These are phyloP conservation scores for Plantago coronopus DNA, from an alignment of 305 asterid species.

Conservation along the genomic window DNA sequence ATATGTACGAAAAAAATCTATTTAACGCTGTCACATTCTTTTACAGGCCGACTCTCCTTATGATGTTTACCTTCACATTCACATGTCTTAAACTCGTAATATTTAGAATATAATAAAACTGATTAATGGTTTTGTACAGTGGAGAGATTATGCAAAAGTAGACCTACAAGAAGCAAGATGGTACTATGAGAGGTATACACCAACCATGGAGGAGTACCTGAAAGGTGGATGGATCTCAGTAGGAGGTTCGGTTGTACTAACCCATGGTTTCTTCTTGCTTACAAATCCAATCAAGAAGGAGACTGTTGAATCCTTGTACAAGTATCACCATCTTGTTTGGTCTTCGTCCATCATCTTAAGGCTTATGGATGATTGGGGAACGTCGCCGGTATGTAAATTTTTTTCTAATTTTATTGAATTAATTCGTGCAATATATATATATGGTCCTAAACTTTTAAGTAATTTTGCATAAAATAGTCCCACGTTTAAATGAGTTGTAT, in stretches of 20 bases:
- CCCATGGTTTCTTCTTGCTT: too few relatives aligned
- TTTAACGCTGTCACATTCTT: too few relatives aligned
- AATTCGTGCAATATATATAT: too few relatives aligned
- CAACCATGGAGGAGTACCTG: conserved; percentile 41
- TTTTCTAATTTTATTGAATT: too few relatives aligned
- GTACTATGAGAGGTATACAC: conserved; percentile 36
- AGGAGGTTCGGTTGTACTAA: conserved; percentile 25
- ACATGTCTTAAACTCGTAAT: too few relatives aligned
- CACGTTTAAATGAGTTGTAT: too few relatives aligned
- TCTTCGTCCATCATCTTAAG: conserved; percentile 25
- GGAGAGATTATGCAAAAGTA: conserved; percentile 35
- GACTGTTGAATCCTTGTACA: conserved; percentile 24
- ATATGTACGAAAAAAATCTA: too few relatives aligned
- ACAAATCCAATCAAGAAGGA: conserved; percentile 28
- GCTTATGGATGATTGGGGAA: conserved; percentile 33
- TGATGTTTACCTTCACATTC: too few relatives aligned
- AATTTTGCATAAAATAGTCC: too few relatives aligned
- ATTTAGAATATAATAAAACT: too few relatives aligned
- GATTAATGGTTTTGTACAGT: conserved; percentile 35
- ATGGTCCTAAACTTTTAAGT: too few relatives aligned
- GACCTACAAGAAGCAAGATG: conserved; percentile 43
- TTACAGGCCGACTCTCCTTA: too few relatives aligned
- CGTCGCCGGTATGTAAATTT: conserved; percentile 33
- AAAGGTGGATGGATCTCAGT: conserved; percentile 38
- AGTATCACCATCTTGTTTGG: conserved; percentile 27